Percentiles rank a stretch among this genome's conserved stretches.
These are phyloP conservation scores for Teratosphaeriaceae sp. DNA, from an alignment of 2,329 filamentous ascomycete species.

Conservation along the genomic window DNA sequence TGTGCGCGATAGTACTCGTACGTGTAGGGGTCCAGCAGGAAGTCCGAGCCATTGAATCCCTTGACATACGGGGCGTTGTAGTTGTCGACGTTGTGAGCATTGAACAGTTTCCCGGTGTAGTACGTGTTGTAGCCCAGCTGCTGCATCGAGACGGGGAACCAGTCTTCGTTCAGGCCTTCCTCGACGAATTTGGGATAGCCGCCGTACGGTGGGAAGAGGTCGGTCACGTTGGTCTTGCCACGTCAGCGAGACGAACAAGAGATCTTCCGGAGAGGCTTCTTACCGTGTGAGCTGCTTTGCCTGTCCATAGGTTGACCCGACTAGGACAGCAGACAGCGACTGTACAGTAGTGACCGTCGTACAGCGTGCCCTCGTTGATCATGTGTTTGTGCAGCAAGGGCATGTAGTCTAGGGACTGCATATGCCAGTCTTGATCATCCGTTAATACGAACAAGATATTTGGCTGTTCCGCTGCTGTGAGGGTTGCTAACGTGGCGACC, in stretches of 20 bases:
- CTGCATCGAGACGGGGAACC: slow-evolving; percentile 66
- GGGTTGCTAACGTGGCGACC: neutral
- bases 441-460: slow-evolving; percentile 63
- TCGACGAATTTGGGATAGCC: slow-evolving; percentile 61
- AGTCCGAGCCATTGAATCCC: slow-evolving; percentile 51
- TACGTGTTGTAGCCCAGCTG: slow-evolving; percentile 62
- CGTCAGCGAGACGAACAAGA: no score
- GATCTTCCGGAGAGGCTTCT: no score
- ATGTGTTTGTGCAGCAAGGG: slow-evolving; percentile 52
- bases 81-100: slow-evolving; percentile 53
- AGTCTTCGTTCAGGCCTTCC: slow-evolving; percentile 59
- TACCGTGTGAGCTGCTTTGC: slow-evolving; percentile 51
- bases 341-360: slow-evolving; percentile 58
- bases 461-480: slow-evolving; percentile 14
- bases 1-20: slow-evolving; percentile 62
- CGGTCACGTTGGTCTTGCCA: slow-evolving; percentile 61
- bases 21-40: slow-evolving; percentile 55
- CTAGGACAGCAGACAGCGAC: slow-evolving; percentile 62
- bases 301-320: slow-evolving; percentile 58
- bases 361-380: slow-evolving; percentile 52
- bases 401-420: slow-evolving; percentile 57
- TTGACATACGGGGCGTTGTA: slow-evolving; percentile 52
- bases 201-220: slow-evolving; percentile 48
- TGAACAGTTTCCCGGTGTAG: slow-evolving; percentile 68
- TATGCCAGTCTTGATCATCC: slow-evolving; percentile 59